Conservation (phyloP, 768 basidiomycete species). For the Dioszegia aurantiaca region DNA sequence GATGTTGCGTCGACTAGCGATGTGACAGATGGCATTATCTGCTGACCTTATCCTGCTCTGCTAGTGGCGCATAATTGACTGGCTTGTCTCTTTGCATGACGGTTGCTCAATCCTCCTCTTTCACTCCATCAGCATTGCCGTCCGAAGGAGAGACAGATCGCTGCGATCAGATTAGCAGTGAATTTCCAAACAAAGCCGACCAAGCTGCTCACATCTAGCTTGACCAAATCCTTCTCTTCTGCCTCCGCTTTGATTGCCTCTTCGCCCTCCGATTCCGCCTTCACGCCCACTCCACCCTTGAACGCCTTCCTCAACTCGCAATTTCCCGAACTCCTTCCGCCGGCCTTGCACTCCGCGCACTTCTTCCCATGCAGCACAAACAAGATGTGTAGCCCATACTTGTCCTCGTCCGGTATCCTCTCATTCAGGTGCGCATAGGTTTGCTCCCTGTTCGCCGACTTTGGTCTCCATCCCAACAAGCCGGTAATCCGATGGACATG, state of each 20-base stretch:
- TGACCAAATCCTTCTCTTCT: background rate
- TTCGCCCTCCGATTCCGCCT: background rate
- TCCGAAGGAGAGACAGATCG: background rate
- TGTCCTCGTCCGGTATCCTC: conserved; percentile 44
- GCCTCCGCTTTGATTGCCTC: background rate
- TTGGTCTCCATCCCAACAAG: conserved; percentile 44
- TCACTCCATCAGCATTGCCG: too few species aligned
- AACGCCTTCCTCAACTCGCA: conserved; percentile 37
- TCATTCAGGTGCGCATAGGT: conserved; percentile 43
- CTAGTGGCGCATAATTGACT: too few species aligned
- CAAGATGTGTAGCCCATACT: conserved; percentile 43
- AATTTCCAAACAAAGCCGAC: too few species aligned
- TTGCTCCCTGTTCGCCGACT: conserved; percentile 37
- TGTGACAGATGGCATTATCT: too few species aligned
- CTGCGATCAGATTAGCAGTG: too few species aligned
- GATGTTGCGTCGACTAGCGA: too few species aligned
- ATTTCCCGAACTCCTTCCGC: conserved; percentile 25
- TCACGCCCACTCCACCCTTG: conserved; percentile 14
- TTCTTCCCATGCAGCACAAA: conserved; percentile 44
- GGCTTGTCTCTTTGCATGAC: too few species aligned
- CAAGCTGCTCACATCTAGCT: conserved; percentile 1
- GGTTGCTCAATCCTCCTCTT: too few species aligned
- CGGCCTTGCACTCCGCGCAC: conserved; percentile 43
- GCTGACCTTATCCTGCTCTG: too few species aligned
- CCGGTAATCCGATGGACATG: conserved; percentile 45